Base-by-base conservation (phyloP, 2,329 filamentous ascomycete species). In the Fusarium sp. region DNA sequence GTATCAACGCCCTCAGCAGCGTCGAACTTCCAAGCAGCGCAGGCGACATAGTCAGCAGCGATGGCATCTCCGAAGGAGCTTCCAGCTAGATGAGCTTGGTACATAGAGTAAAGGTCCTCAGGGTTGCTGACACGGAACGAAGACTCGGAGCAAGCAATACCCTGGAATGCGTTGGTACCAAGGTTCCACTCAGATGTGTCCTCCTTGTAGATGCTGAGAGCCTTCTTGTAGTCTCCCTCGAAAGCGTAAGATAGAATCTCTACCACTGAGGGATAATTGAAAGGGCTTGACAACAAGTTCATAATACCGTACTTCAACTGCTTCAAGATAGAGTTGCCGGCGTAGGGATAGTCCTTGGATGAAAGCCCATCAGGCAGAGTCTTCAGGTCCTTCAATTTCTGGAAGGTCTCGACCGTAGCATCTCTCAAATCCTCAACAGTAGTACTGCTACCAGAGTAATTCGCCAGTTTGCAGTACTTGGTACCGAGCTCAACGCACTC, bases 401-500 rank as follows among this genome's bases (percentile, higher is more conserved):
- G 40, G 21, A 74, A 69, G 15, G 50, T 37, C 23, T 63, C 21
- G 0, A 54, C 49, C 0, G 67, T 46, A 6, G 64, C 60, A 12
- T 54, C 46, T 18, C 60, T 65, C 25, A 75, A 47, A 18, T 72
- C 50, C 8, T 74, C 32, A 12, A 58, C 59, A 2, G 64, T 68
- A 1, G 71, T 76, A 3, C 53, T 58, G 19, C 59, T 37, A 8
- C 73, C 73, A 25, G 71, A 60, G 30, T 72, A 70, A 25, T 67
- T 67, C 18, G 73, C 73, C 8, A 76, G 16, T 4, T 30, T 46
- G 12, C 73, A 75, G 18, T 61, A 30, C 18, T 70, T 35, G 8
- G 71, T 40, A 4, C 71, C 73, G 8, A 69, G 64, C 30, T 65
- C 40, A 6, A 75, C 58, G 4, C 74, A 75, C n/a, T 76, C 73